These are phyloP conservation scores for Neltuma alba DNA, from an alignment of 306 rosid species.

Conservation along the genomic window DNA sequence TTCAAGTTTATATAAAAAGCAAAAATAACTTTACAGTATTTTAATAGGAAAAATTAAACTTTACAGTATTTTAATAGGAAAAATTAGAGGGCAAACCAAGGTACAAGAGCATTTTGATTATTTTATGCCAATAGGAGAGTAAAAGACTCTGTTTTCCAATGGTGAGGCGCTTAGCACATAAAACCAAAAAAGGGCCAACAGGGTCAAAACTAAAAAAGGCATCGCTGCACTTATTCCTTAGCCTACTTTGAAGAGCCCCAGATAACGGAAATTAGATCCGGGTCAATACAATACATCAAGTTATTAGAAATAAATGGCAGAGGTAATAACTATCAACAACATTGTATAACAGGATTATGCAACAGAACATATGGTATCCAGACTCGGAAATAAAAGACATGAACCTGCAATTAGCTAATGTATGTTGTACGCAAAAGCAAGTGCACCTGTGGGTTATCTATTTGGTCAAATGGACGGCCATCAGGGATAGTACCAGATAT, in stretches of 20 bases:
- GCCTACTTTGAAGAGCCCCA: background rate
- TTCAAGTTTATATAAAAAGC: background rate
- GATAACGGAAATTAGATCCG: background rate
- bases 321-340: background rate
- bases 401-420: conserved; percentile 28
- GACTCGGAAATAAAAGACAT: background rate
- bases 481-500: conserved; percentile 91
- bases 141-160: background rate
- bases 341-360: background rate
- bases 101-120: background rate
- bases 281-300: background rate
- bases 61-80: background rate
- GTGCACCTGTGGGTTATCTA: conserved; percentile 95
- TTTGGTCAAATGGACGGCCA: conserved; percentile 86
- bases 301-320: background rate
- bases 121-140: background rate
- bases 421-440: conserved; percentile 12
- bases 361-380: background rate
- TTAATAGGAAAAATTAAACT: background rate
- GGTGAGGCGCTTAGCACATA: background rate
- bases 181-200: background rate
- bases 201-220: background rate
- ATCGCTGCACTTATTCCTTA: background rate
- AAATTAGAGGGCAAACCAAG: conserved; percentile 2
- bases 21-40: background rate